Evolutionary conservation across 202 grass and related monocot genomes (phyloP).

Genomic region (Cymbopogon flexuosus): DNA sequence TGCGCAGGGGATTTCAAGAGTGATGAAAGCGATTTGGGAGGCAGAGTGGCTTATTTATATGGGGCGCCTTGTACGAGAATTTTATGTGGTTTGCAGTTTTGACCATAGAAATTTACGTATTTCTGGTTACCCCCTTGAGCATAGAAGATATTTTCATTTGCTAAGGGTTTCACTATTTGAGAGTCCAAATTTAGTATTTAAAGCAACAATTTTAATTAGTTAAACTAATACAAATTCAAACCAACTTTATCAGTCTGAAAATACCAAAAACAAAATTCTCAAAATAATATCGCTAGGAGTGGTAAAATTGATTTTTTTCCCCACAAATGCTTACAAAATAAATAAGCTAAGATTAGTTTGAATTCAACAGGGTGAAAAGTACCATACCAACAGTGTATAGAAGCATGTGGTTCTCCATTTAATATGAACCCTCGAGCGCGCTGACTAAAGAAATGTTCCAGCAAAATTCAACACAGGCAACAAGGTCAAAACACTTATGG

Average conservation of each 20-base stretch:
- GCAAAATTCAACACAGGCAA: neutral
- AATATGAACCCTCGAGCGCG: neutral
- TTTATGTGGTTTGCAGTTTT: neutral
- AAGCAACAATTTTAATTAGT: neutral
- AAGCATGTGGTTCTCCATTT: too few relatives aligned
- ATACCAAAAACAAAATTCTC: neutral
- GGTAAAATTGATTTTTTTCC: too few relatives aligned
- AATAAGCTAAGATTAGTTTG: neutral
- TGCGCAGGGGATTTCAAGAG: neutral
- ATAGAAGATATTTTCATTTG: neutral
- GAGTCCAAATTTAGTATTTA: neutral
- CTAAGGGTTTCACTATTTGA: neutral
- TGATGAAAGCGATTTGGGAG: neutral
- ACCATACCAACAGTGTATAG: too few relatives aligned
- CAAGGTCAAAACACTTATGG: neutral
- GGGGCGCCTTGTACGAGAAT: neutral
- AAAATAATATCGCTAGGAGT: neutral
- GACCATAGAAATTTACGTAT: neutral
- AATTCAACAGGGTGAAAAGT: too few relatives aligned
- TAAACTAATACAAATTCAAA: neutral
- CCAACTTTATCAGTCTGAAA: neutral
- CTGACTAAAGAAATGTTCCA: neutral
- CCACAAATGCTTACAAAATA: neutral
- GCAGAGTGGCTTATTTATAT: neutral
- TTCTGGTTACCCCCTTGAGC: neutral